Conservation (phyloP, 2,329 filamentous ascomycete species). For the Conoideocrella luteorostrata region DNA sequence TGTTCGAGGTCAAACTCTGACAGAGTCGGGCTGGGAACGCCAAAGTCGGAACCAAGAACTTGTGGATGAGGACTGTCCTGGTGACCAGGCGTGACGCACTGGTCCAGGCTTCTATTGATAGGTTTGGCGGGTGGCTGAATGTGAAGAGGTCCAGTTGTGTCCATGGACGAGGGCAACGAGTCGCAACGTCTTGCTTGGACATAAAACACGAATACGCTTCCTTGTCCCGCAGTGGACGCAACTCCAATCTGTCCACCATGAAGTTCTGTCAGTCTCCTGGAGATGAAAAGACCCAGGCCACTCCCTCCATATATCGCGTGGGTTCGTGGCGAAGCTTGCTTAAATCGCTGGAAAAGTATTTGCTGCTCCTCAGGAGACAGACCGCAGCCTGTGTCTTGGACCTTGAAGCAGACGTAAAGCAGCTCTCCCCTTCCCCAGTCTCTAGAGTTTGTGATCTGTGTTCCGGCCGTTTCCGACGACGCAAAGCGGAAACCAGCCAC, state of each 20-base stretch:
- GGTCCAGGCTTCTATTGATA: conserved; percentile 1
- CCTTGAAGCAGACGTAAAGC: conserved; percentile 42
- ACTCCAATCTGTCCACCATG: conserved; percentile 62
- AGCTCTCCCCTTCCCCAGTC: no score
- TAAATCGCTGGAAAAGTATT: conserved; percentile 60
- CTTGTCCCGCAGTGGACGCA: conserved; percentile 48
- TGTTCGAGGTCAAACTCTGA: conserved; percentile 14
- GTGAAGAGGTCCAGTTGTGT: no score
- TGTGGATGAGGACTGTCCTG: neutral
- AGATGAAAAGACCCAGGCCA: conserved; percentile 59
- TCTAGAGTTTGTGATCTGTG: no score
- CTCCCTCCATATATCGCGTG: conserved; percentile 57
- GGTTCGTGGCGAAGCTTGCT: conserved; percentile 47
- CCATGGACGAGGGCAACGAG: conserved; percentile 30
- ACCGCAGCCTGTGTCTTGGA: conserved; percentile 60
- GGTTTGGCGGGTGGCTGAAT: no score
- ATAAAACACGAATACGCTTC: conserved; percentile 59
- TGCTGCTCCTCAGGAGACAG: conserved; percentile 57
- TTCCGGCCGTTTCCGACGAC: no score
- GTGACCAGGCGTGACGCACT: neutral
- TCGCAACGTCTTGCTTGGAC: conserved; percentile 46
- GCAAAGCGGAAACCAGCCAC: no score
- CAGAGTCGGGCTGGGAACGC: neutral
- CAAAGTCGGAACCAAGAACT: conserved; percentile 10
- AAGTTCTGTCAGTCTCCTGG: conserved; percentile 54